Base-by-base conservation (phyloP, 371 early-diverging fungal genomes). In the Enteropsectra breve region DNA sequence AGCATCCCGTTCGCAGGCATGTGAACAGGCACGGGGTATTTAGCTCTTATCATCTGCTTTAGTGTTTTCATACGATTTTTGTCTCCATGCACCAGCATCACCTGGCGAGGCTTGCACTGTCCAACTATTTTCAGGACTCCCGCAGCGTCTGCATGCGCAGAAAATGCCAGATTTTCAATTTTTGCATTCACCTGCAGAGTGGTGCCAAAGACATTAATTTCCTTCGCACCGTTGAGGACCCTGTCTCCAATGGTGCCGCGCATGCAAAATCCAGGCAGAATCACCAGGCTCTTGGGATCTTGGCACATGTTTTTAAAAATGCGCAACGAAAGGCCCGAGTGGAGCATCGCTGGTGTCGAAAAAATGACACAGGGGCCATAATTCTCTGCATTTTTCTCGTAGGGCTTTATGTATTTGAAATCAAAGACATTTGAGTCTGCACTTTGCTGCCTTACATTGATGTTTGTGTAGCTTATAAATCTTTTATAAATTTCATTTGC, bases 31-130 rank as follows among this genome's bases (percentile, higher is more conserved):
- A 70, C 58, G 15, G 52, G 45, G 38, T 63, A 68, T 45, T 63
- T 63, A 24, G 69, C 45, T 28, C 30, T 37, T 21, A 96, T 87
- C 47, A 70, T 69, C 37, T 73, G 60, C 66, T 89, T 87, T 45
- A 97, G 76, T 38, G 83, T 83, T 13, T 83, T 84, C 94, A 96
- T 95, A 60, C 88, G 86, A 5, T 78, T 77, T 74, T 86, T 86
- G 70, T 95, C 96, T 1, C 98, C 98, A 71, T 97, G 98, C 0
- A 97, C 96, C n/a, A 97, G 80, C 29, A 96, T 87, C 0, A 97
- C 92, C 79, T 94, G 88, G 28, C 84, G 82, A 5, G 96, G 92
- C 45, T 85, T 84, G 36, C 89, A 90, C 78, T 90, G 90, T 0
- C 86, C 84, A 55, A 97, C 88, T 32, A 97, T 80, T 78, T 90